phyloP scores from a whole-genome alignment of 148 eudicot genomes.

The Pouteria glomerata region DNA sequence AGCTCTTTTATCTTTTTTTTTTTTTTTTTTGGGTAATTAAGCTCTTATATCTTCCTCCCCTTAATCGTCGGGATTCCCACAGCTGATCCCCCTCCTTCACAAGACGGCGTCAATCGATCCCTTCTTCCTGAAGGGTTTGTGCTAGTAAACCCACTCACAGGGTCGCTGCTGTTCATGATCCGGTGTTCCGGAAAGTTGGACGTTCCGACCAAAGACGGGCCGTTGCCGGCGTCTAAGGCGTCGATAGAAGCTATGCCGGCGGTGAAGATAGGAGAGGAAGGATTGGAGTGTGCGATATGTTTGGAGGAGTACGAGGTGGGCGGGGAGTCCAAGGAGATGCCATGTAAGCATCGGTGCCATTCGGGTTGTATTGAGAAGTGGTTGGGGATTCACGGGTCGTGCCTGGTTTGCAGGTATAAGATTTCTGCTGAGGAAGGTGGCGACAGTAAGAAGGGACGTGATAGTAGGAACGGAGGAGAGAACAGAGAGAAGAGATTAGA shows the following conservation, averaged over 20 bases:
- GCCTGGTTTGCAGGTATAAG: constrained; percentile 37
- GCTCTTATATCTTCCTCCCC: background rate
- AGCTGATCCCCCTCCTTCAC: background rate
- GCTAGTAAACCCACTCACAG: background rate
- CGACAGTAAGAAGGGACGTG: background rate
- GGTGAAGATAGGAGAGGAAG: constrained; percentile 16
- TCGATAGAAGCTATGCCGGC: constrained; percentile 29
- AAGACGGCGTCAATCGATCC: background rate
- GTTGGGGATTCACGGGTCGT: constrained; percentile 36
- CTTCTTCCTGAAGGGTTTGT: background rate
- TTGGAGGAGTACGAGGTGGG: constrained; percentile 26
- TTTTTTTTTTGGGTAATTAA: too few relatives aligned
- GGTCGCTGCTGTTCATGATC: constrained; percentile 9
- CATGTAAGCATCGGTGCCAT: constrained; percentile 38
- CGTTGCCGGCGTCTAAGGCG: constrained; percentile 32
- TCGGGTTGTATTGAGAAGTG: constrained; percentile 32
- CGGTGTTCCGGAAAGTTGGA: constrained; percentile 4
- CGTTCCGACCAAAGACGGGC: constrained; percentile 12
- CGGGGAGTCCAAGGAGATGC: constrained; percentile 37
- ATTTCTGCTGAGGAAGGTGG: constrained; percentile 31
- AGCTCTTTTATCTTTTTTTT: too few relatives aligned
- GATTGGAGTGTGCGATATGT: constrained; percentile 35
- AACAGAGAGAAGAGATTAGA: constrained; percentile 1
- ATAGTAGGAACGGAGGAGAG: background rate
- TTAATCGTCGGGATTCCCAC: background rate